Conservation (phyloP, 2,329 filamentous ascomycete species). For the Leptographium flavum region DNA sequence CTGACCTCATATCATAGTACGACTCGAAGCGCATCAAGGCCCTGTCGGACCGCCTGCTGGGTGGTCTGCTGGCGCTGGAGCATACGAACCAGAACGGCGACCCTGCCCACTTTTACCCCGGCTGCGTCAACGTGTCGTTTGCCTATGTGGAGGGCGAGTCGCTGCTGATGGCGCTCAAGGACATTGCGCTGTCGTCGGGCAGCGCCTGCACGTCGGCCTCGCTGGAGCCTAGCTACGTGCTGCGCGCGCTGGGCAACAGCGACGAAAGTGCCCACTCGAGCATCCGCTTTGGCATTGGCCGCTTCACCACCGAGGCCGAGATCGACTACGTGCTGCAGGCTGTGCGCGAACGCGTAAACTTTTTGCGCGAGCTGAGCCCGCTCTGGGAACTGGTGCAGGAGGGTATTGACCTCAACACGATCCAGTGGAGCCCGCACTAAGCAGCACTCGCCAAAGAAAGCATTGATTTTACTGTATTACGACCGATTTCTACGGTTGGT, state of each 20-base stretch:
- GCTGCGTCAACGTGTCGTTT: conserved; percentile 96
- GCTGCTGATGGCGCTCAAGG: conserved; percentile 93
- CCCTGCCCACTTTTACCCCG: conserved; percentile 71
- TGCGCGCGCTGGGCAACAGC: conserved; percentile 85
- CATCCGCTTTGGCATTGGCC: conserved; percentile 93
- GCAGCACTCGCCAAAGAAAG: no score
- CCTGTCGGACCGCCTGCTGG: conserved; percentile 71
- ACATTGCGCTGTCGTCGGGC: conserved; percentile 91
- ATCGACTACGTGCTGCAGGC: conserved; percentile 97
- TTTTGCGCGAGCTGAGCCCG: conserved; percentile 86
- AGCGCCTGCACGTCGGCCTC: conserved; percentile 96
- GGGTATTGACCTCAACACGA: conserved; percentile 86
- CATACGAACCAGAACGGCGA: conserved; percentile 89
- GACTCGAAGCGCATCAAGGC: conserved; percentile 72
- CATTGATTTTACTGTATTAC: no score
- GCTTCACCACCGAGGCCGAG: conserved; percentile 88
- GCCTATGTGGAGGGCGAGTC: conserved; percentile 98
- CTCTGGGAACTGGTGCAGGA: conserved; percentile 98
- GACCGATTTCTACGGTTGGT: no score
- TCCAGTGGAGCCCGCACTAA: conserved; percentile 96
- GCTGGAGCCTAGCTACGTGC: conserved; percentile 88
- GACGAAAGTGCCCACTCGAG: conserved; percentile 97
- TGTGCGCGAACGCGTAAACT: conserved; percentile 77
- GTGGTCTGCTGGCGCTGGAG: conserved; percentile 75
- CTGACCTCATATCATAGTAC: conserved; percentile 59